Percentiles rank a stretch among this genome's conserved stretches.
Evolutionary conservation across 805 yeast species (phyloP).

Genomic region (Wickerhamomyces pijperi): DNA sequence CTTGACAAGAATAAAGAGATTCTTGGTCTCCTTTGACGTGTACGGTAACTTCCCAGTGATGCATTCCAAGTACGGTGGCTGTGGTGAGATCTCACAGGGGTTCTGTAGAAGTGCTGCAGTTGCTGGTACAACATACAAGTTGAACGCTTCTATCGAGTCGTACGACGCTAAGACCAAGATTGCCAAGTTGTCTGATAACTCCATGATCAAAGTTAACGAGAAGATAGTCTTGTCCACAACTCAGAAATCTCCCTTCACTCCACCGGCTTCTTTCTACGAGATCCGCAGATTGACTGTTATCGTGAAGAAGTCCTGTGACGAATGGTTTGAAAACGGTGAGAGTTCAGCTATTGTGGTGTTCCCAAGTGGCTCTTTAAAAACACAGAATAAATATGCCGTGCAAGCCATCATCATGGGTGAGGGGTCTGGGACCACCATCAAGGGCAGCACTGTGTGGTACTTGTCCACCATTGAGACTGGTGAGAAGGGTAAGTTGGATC

Average conservation of each 20-base stretch:
- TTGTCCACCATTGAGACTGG: conserved; percentile 67
- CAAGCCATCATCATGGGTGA: conserved; percentile 84
- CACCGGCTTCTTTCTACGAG: conserved; percentile 31
- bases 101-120: conserved; percentile 97
- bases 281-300: conserved; percentile 71
- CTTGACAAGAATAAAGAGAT: conserved; percentile 70
- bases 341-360: conserved; percentile 81
- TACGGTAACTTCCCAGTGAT: conserved; percentile 92
- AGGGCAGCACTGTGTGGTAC: conserved; percentile 87
- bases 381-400: conserved; percentile 57
- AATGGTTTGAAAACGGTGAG: conserved; percentile 86
- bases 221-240: conserved; percentile 70
- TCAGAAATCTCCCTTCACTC: conserved; percentile 22
- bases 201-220: conserved; percentile 65
- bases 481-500: conserved; percentile 59
- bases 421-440: conserved; percentile 78
- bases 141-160: conserved; percentile 53
- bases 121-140: conserved; percentile 89
- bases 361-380: conserved; percentile 72
- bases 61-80: conserved; percentile 88
- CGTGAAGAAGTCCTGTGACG: conserved; percentile 77
- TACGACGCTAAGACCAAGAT: conserved; percentile 57
- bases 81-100: conserved; percentile 93
- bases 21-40: conserved; percentile 74
- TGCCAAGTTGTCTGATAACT: conserved; percentile 69